Evolutionary conservation across 345 rosid genomes (phyloP), one percentile per base, ranked within the genome.

Genomic region (Lumnitzera littorea): DNA sequence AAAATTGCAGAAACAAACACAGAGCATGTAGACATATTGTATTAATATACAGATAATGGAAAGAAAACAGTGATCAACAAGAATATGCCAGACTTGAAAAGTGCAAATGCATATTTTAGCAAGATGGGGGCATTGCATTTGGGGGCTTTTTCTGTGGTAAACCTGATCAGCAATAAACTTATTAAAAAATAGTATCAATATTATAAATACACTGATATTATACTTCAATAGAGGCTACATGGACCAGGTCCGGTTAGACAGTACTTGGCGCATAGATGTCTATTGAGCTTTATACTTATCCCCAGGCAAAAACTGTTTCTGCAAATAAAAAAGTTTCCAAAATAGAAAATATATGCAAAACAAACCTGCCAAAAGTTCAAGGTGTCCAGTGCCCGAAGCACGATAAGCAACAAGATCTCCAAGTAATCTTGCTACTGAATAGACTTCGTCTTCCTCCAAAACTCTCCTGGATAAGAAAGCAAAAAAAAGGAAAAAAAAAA

Each of bases 351-450:
- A 58, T 0, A 2, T 5, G 1, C 9, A 16, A 57, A 36, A 43
- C 11, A 29, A 72, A 91, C 98, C 91, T 70, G 95, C 86, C 76
- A 92, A 72, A 65, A 92, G 88, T 64, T 89, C 95, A 80, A 92
- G 71, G 68, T 92, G 98, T 11, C 98, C 97, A 50, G 91, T 84
- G 66, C 96, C 98, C 16, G 90, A 76, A 59, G 97, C 96, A 29
- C 96, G 95, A 67, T 89, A 92, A 43, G 96, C 74, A 69, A 92
- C 97, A 73, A 92, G 97, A 63, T 92, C 90, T 63, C 95, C 98
- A 53, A 89, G 67, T 51, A 92, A 70, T 62, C 70, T 74, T 70
- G 96, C 96, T 56, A 92, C 94, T 7, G 96, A 85, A 72, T 80
- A 78, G 64, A 92, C 84, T 75, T 92, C 98, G 58, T 92, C 96